These are phyloP conservation scores for Globisporangium solare DNA, from an alignment of 352 stramenopile genomes.

Conservation along the genomic window DNA sequence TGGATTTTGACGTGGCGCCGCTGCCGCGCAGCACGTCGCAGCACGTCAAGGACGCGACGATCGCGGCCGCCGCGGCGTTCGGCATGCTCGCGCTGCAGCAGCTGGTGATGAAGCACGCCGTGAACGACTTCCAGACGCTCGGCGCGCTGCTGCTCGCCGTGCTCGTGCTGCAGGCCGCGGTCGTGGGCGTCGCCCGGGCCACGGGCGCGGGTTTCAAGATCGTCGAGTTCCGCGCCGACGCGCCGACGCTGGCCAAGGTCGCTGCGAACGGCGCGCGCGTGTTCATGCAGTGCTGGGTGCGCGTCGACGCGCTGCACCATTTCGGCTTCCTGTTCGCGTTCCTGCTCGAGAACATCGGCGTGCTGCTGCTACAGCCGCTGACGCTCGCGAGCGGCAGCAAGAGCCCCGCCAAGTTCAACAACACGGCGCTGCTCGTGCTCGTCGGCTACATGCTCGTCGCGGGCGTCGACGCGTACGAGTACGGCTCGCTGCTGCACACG, in stretches of 20 bases:
- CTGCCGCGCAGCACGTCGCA: slow-evolving; percentile 9
- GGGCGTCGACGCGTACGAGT: slow-evolving; percentile 53
- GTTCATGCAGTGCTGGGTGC: slow-evolving; percentile 41
- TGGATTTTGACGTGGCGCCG: slow-evolving; percentile 16
- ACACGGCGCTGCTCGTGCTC: slow-evolving; percentile 32
- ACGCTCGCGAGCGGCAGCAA: slow-evolving; percentile 17
- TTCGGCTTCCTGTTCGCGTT: slow-evolving; percentile 74
- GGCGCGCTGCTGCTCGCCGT: slow-evolving; percentile 24
- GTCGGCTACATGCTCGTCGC: slow-evolving; percentile 54
- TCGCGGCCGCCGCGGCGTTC: slow-evolving; percentile 12
- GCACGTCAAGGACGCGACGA: slow-evolving; percentile 16
- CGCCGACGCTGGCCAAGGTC: slow-evolving; percentile 18
- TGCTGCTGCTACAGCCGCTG: slow-evolving; percentile 44
- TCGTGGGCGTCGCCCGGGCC: slow-evolving; percentile 2
- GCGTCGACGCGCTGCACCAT: slow-evolving; percentile 49
- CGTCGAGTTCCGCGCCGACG: slow-evolving; percentile 6
- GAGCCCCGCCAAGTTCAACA: neutral
- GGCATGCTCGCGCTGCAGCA: slow-evolving; percentile 17
- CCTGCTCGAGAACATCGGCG: slow-evolving; percentile 45
- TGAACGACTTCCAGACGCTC: slow-evolving; percentile 28
- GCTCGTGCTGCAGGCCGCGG: slow-evolving; percentile 18
- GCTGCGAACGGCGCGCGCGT: slow-evolving; percentile 31
- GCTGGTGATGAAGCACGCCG: slow-evolving; percentile 16
- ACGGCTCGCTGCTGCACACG: slow-evolving; percentile 57
- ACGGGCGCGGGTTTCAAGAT: neutral